Evolutionary conservation across 2,329 filamentous ascomycete genomes (phyloP), one percentile per base, ranked within the genome.

Genomic region (Chaetomium sp.): DNA sequence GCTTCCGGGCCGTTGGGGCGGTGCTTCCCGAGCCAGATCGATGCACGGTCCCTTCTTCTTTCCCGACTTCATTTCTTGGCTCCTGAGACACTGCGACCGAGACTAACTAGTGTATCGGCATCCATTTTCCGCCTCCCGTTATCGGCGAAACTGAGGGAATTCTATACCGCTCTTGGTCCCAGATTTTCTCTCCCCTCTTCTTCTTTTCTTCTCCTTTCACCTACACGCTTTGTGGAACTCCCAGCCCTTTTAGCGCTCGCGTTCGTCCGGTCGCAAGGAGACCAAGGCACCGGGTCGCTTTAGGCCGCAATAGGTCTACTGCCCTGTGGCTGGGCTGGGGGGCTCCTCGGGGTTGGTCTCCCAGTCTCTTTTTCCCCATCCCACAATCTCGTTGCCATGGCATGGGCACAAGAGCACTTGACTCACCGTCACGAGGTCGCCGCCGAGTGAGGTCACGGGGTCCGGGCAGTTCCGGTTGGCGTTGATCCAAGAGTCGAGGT

Each of bases 41-140:
- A 37, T 6, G 59, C 57, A 55, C 58, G 56, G 56, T 48, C 60
- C 60, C 55, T 38, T 52, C 47, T 54, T 42, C 53, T 55, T 38
- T 52, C 55, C 53, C n/a, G 14, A 60, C 55, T 41, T 57, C 56
- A 27, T 27, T 27, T 27, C 19, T 27, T 27, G 19, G 19, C 19
- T 27, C 19, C 19, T 27, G 19, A 27, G 19, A 27, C 19, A 27
- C 19, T 27, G 19, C 19, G 19, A 27, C 19, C 19, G 19, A 27
- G 19, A 27, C 19, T 27, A 27, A 27, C 19, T 27, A 27, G 19
- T 27, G 19, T 27, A 27, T 27, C 19, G 19, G 19, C 19, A 27
- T 27, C 19, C 19, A 27, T 27, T 27, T 27, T 27, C 19, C 19
- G 19, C 19, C 19, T 27, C 19, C 19, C 3, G 19, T 27, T 27